Evolutionary conservation across 2,329 filamentous ascomycete genomes (phyloP), one percentile per base, ranked within the genome.

Genomic region (Venturia aucupariae): DNA sequence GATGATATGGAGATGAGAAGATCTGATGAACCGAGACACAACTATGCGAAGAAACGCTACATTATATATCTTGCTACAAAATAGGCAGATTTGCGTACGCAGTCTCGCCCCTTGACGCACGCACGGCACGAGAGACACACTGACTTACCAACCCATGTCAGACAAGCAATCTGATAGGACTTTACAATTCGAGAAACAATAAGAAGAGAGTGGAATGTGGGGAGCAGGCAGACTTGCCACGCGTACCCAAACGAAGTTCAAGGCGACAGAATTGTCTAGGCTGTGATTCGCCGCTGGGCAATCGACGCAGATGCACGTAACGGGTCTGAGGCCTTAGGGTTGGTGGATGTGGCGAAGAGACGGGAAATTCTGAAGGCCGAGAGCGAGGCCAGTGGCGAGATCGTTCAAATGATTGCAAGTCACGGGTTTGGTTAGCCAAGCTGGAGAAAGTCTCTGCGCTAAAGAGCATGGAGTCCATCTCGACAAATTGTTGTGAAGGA

Each of bases 11-110:
- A 42, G 35, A 44, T 27, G 38, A 17, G 2, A 42, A 38, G n/a
- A 60, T 60, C n/a, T 60, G 38, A 42, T 27, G 41, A 41, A 42
- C 1, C 2, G 19, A 24, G 11, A 27, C 19, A n/a, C 1, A 38
- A 44, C 15, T n/a, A 27, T 2, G 1, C 3, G 19, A 6, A 44
- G 59, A 60, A 27, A 42, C 8, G 13, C 38, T 27, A 22, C 1
- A 44, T 17, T 44, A 38, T 44, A 41, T 60, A 60, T 60, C 22
- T 42, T 41, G 30, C 41, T 42, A 27, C 35, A 17, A 42, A 60
- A 60, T n/a, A 60, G 59, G 59, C 59, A 60, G 35, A 4, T 42
- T 60, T 60, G 59, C 59, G 15, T 60, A 42, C 59, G 59, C 41
- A 42, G 11, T 41, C 8, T 60, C 24, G 59, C 59, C 38, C 59